These are phyloP conservation scores for Penicillium angulare DNA, from an alignment of 495 filamentous ascomycete genomes.

Conservation along the genomic window DNA sequence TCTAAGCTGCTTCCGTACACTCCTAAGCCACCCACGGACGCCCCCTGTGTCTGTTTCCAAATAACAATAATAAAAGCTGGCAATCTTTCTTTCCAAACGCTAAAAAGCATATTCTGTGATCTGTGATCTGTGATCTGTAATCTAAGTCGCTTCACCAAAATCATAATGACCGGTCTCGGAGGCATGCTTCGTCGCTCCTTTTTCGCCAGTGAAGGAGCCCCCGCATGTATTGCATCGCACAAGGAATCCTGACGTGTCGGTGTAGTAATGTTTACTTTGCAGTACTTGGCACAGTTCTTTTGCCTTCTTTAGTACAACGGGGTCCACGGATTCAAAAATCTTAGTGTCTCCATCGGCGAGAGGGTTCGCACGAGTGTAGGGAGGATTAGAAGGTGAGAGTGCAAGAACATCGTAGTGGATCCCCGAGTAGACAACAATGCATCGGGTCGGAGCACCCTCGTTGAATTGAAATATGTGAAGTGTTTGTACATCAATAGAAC, in stretches of 20 bases:
- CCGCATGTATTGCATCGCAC: slow-evolving; percentile 78
- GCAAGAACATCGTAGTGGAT: slow-evolving; percentile 96
- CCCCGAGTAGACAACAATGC: slow-evolving; percentile 86
- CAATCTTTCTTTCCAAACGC: too few species aligned
- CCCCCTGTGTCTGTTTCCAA: too few species aligned
- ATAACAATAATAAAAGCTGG: too few species aligned
- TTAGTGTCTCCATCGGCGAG: slow-evolving; percentile 74
- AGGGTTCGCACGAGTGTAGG: slow-evolving; percentile 53
- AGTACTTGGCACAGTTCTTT: slow-evolving; percentile 69
- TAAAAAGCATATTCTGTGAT: too few species aligned
- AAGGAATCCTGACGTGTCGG: slow-evolving; percentile 81
- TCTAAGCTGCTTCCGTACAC: too few species aligned
- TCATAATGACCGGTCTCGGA: slow-evolving; percentile 63
- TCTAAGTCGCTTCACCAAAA: slow-evolving; percentile 63
- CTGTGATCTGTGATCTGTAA: too few species aligned
- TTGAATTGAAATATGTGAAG: slow-evolving; percentile 75
- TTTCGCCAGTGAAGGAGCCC: slow-evolving; percentile 71
- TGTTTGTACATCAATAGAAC: slow-evolving; percentile 75
- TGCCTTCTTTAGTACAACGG: slow-evolving; percentile 66
- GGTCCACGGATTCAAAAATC: slow-evolving; percentile 69
- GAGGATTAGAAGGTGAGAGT: slow-evolving; percentile 62
- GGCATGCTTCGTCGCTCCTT: slow-evolving; percentile 66
- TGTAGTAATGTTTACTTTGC: slow-evolving; percentile 78
- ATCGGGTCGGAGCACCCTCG: slow-evolving; percentile 65
- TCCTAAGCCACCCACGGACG: too few species aligned